Percentiles rank a stretch among this genome's conserved stretches.
Conservation (phyloP, 139 green algal genomes). For the Picochlorum sp. region DNA sequence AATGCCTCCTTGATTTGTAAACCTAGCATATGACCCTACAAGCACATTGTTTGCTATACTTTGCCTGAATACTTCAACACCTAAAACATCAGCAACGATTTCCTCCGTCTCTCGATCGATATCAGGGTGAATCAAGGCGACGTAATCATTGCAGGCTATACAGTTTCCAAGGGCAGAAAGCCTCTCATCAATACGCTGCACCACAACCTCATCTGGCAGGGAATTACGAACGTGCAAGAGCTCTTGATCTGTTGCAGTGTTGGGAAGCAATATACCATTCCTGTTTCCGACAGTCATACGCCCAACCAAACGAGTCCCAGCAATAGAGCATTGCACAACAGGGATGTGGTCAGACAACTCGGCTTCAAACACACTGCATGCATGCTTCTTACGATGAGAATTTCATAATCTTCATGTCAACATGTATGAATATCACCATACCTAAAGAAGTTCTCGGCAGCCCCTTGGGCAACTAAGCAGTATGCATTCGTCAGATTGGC, state of each 20-base stretch:
- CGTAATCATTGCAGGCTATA: slow-evolving; percentile 98
- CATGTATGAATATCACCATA: slow-evolving; percentile 10
- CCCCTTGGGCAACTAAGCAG: slow-evolving; percentile 79
- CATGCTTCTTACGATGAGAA: not conserved
- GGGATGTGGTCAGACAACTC: slow-evolving; percentile 96
- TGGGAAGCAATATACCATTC: slow-evolving; percentile 94
- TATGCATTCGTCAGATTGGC: slow-evolving; percentile 94
- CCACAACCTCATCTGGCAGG: slow-evolving; percentile 94
- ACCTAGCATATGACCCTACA: slow-evolving; percentile 87
- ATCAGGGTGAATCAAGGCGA: slow-evolving; percentile 95
- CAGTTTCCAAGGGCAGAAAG: slow-evolving; percentile 97
- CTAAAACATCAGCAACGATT: slow-evolving; percentile 89
- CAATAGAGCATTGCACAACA: slow-evolving; percentile 86
- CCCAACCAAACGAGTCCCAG: slow-evolving; percentile 91
- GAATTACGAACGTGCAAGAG: slow-evolving; percentile 94
- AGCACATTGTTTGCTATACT: slow-evolving; percentile 89
- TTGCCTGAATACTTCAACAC: slow-evolving; percentile 98
- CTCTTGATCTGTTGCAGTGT: slow-evolving; percentile 93
- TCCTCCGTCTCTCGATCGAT: slow-evolving; percentile 94
- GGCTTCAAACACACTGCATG: slow-evolving; percentile 85
- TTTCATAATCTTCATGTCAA: no score
- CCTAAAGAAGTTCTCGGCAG: slow-evolving; percentile 97
- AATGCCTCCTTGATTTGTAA: slow-evolving; percentile 93
- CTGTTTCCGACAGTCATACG: slow-evolving; percentile 91
- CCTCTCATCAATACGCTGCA: slow-evolving; percentile 94